Conservation (phyloP, 176 grass and related monocot species). For the Juncus inflexus region DNA sequence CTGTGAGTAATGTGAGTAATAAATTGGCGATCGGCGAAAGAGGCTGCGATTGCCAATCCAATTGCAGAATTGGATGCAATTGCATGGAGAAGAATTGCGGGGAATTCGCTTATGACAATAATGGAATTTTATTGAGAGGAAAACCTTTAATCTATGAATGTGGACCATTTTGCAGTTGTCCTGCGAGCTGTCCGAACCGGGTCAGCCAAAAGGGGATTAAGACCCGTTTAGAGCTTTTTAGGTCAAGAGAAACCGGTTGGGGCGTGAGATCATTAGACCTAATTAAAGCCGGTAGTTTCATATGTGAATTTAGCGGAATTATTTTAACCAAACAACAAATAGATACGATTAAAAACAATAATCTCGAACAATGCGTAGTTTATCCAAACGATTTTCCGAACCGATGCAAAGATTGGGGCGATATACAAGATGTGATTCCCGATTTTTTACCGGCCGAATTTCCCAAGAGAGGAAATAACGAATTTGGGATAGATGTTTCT, state of each 20-base stretch:
- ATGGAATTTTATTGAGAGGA: constrained; percentile 61
- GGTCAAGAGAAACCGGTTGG: constrained; percentile 91
- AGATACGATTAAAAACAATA: constrained; percentile 46
- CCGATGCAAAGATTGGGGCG: constrained; percentile 94
- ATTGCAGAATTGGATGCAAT: constrained; percentile 68
- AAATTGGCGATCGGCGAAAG: constrained; percentile 60
- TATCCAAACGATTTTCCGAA: constrained; percentile 68
- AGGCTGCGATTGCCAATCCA: constrained; percentile 59
- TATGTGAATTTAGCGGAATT: constrained; percentile 94
- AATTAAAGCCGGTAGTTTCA: constrained; percentile 76
- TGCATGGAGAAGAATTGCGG: constrained; percentile 75
- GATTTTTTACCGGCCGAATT: constrained; percentile 49
- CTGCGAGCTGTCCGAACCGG: constrained; percentile 70
- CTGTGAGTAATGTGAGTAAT: constrained; percentile 57
- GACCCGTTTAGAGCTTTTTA: constrained; percentile 77
- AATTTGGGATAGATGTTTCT: constrained; percentile 89
- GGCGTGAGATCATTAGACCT: constrained; percentile 93
- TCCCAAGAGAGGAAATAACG: constrained; percentile 44
- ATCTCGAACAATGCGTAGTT: constrained; percentile 58
- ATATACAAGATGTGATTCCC: constrained; percentile 81
- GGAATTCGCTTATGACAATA: constrained; percentile 76
- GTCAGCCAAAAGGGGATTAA: constrained; percentile 84
- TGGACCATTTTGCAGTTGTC: constrained; percentile 72
- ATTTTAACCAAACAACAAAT: constrained; percentile 73
- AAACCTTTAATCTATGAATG: constrained; percentile 91